Conservation (phyloP, 1,139 yeast genomes). For the Sugiyamaella pinicola region DNA sequence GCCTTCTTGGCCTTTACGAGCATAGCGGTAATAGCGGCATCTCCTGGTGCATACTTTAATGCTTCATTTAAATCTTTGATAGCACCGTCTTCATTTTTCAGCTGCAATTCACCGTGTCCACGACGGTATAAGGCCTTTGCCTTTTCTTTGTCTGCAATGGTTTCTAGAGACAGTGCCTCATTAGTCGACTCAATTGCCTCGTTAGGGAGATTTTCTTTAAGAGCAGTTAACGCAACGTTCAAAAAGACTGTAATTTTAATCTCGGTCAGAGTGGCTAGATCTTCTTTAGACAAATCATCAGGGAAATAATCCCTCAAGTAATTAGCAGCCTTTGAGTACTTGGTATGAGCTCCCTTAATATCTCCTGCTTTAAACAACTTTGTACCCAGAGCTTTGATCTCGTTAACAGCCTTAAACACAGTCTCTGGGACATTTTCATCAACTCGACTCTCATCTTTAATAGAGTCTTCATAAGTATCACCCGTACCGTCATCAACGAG, state of each 20-base stretch:
- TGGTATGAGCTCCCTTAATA: slow-evolving; percentile 56
- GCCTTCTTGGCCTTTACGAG: slow-evolving; percentile 60
- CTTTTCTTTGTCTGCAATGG: slow-evolving; percentile 63
- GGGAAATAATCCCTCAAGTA: slow-evolving; percentile 77
- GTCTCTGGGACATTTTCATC: slow-evolving; percentile 61
- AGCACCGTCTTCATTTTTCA: slow-evolving; percentile 70
- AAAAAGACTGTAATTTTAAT: slow-evolving; percentile 65
- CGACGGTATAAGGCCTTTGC: slow-evolving; percentile 88
- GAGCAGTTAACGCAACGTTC: slow-evolving; percentile 74
- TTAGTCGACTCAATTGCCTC: slow-evolving; percentile 62
- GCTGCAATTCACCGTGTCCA: slow-evolving; percentile 48
- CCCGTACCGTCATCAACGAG: slow-evolving; percentile 72
- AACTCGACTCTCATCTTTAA: slow-evolving; percentile 70
- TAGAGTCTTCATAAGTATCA: slow-evolving; percentile 74
- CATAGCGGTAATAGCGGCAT: slow-evolving; percentile 70
- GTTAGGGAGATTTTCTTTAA: slow-evolving; percentile 61
- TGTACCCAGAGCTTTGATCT: slow-evolving; percentile 80
- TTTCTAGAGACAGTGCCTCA: slow-evolving; percentile 65
- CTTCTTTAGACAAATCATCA: slow-evolving; percentile 48
- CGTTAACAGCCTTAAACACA: slow-evolving; percentile 65
- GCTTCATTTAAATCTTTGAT: slow-evolving; percentile 67
- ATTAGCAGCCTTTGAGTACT: slow-evolving; percentile 69
- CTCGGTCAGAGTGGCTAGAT: slow-evolving; percentile 45
- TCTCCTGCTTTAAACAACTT: slow-evolving; percentile 67
- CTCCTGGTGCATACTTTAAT: slow-evolving; percentile 63